phyloP scores from a whole-genome alignment of 139 green algal genomes.

The Chlamydomonas asymmetrica region DNA sequence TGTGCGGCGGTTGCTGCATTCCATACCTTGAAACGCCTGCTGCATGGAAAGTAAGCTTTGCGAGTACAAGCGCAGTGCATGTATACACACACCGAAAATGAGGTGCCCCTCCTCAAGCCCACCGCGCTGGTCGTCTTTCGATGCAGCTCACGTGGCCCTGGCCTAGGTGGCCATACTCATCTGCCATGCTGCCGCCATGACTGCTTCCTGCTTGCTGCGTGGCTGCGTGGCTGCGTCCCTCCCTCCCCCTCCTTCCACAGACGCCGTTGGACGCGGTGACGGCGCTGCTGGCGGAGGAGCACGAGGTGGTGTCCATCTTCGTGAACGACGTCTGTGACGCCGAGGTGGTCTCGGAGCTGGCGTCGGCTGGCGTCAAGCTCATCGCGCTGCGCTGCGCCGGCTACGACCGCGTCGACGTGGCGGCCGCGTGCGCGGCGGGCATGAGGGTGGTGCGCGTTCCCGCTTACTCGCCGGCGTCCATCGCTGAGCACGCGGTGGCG shows the following conservation, averaged over 20 bases:
- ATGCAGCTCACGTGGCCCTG: no score
- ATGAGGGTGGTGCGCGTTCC: slow-evolving; percentile 74
- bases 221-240: not conserved
- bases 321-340: slow-evolving; percentile 67
- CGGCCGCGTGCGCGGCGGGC: slow-evolving; percentile 33
- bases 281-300: slow-evolving; percentile 45
- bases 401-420: slow-evolving; percentile 69
- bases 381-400: slow-evolving; percentile 81
- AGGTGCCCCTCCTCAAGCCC: no score
- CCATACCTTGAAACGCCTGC: no score
- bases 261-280: slow-evolving; percentile 48
- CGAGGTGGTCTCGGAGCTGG: slow-evolving; percentile 56
- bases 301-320: slow-evolving; percentile 59
- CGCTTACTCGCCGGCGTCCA: slow-evolving; percentile 68
- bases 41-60: no score
- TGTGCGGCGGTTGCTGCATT: no score
- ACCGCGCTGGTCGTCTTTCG: no score
- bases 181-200: no score
- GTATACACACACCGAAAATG: no score
- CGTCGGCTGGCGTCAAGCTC: slow-evolving; percentile 55
- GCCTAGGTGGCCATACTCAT: no score
- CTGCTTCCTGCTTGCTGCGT: slow-evolving; percentile 38
- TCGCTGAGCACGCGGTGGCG: slow-evolving; percentile 79
- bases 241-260: no score
- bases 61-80: no score